Evolutionary conservation across 805 yeast genomes (phyloP), one percentile per base, ranked within the genome.

Genomic region (Lachancea lanzarotensis): DNA sequence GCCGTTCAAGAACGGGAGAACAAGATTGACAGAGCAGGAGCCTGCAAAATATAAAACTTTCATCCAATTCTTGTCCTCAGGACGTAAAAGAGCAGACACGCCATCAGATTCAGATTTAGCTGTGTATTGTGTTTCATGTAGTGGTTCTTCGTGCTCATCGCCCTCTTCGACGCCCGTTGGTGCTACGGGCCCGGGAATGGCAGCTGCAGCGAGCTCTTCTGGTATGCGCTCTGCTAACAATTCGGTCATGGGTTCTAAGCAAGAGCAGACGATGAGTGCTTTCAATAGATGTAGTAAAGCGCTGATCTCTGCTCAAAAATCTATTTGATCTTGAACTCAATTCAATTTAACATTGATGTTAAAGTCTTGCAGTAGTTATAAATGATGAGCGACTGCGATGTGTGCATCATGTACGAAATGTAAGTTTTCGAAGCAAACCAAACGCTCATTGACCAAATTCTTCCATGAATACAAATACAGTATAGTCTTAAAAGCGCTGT

Each of bases 1-100:
- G 8, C 98, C 98, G 57, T 91, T 91, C 53, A 91, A 71, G 57
- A 91, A 89, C 2, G 98, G 98, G 38, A 91, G 67, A 1, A 89
- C 60, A 53, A 91, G 66, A 54, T 91, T 91, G 50, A 91, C 79
- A 2, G 89, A 74, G 18, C 83, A 67, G n/a, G 73, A 70, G 34
- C 51, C 52, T 2, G 54, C 52, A 35, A 52, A 52, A 9, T 53
- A 51, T 34, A 50, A 26, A 18, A 43, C 19, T 38, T 45, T 45
- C 31, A 34, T 36, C 43, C 43, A 41, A 9, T 33, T 3, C 3
- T 34, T 25, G 26, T 15, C 16, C 27, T 35, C 27, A 2, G 35
- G n/a, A 15, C 11, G 7, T 18, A 18, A 26, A 15, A 34, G 19
- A 10, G 27, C 40, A 16, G 36, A 11, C 30, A 27, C 33, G 25